phyloP scores from a whole-genome alignment of 2,329 filamentous ascomycete species.

The Endocalyx cinctus region DNA sequence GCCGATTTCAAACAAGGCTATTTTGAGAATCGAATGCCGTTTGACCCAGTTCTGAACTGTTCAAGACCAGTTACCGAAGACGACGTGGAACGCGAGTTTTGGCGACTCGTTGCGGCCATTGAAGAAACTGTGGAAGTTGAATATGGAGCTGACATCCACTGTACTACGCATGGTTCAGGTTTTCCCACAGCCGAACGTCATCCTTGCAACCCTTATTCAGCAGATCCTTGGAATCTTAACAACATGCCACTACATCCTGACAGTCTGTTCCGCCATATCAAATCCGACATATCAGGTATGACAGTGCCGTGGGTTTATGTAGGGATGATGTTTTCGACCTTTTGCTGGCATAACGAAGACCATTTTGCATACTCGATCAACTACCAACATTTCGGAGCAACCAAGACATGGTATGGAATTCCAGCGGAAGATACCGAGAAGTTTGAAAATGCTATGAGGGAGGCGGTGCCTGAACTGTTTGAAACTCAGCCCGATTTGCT shows the following conservation, averaged over 20 bases:
- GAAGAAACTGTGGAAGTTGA: slow-evolving; percentile 97
- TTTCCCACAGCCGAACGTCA: slow-evolving; percentile 93
- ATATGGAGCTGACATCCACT: slow-evolving; percentile 97
- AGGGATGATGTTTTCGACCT: slow-evolving; percentile 98
- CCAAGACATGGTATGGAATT: slow-evolving; percentile 99
- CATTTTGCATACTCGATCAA: slow-evolving; percentile 98
- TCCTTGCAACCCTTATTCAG: slow-evolving; percentile 79
- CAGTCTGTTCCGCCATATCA: slow-evolving; percentile 94
- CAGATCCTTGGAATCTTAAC: slow-evolving; percentile 94
- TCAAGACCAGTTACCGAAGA: slow-evolving; percentile 83
- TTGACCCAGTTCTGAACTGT: slow-evolving; percentile 77
- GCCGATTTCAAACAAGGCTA: slow-evolving; percentile 93
- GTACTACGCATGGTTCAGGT: slow-evolving; percentile 93
- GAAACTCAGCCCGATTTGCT: slow-evolving; percentile 94
- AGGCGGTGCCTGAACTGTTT: slow-evolving; percentile 92
- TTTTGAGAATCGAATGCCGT: slow-evolving; percentile 85
- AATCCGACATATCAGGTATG: slow-evolving; percentile 98
- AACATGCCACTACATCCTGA: slow-evolving; percentile 85
- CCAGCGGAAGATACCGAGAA: slow-evolving; percentile 89
- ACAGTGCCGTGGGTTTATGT: slow-evolving; percentile 99
- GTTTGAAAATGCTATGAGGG: slow-evolving; percentile 91
- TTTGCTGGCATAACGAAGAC: slow-evolving; percentile 99
- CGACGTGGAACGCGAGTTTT: slow-evolving; percentile 94
- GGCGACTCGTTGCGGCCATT: slow-evolving; percentile 87
- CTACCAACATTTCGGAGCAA: slow-evolving; percentile 96